phyloP scores from a whole-genome alignment of 257 asterid genomes.

The Paulownia fortunei region DNA sequence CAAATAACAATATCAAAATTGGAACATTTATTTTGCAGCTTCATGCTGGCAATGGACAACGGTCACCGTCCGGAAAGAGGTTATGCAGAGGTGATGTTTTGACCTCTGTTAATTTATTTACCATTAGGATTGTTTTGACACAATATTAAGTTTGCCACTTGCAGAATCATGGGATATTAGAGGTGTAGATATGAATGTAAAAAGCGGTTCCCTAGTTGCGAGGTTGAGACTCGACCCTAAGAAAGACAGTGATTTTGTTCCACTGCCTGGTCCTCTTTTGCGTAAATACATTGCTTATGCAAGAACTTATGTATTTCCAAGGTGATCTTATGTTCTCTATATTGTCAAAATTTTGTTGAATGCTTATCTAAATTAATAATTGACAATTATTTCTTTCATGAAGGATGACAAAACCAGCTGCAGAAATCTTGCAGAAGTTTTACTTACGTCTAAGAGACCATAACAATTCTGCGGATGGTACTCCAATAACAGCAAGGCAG shows the following conservation, averaged over 20 bases:
- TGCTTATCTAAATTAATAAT: slow-evolving; percentile 24
- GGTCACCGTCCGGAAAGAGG: slow-evolving; percentile 73
- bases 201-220: slow-evolving; percentile 65
- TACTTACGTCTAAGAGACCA: slow-evolving; percentile 84
- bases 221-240: slow-evolving; percentile 84
- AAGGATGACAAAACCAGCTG: slow-evolving; percentile 96
- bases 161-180: slow-evolving; percentile 62
- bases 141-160: slow-evolving; percentile 32
- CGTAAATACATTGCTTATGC: slow-evolving; percentile 97
- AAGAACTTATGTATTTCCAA: slow-evolving; percentile 77
- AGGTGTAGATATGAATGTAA: slow-evolving; percentile 49
- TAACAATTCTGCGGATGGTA: slow-evolving; percentile 81
- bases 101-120: slow-evolving; percentile 18
- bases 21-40: slow-evolving; percentile 63
- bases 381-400: slow-evolving; percentile 36
- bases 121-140: slow-evolving; percentile 32
- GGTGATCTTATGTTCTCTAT: slow-evolving; percentile 55
- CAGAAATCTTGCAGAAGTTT: slow-evolving; percentile 91
- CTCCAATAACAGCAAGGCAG: slow-evolving; percentile 98
- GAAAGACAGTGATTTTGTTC: slow-evolving; percentile 80
- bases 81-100: slow-evolving; percentile 65
- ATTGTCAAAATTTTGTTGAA: slow-evolving; percentile 21
- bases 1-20: slow-evolving; percentile 15
- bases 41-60: slow-evolving; percentile 80
- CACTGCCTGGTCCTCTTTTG: slow-evolving; percentile 92